A percentile compares a stretch with the other conserved stretches of the same genome.
phyloP scores from a whole-genome alignment of 768 basidiomycete genomes.

The Aureoboletus auriporus region DNA sequence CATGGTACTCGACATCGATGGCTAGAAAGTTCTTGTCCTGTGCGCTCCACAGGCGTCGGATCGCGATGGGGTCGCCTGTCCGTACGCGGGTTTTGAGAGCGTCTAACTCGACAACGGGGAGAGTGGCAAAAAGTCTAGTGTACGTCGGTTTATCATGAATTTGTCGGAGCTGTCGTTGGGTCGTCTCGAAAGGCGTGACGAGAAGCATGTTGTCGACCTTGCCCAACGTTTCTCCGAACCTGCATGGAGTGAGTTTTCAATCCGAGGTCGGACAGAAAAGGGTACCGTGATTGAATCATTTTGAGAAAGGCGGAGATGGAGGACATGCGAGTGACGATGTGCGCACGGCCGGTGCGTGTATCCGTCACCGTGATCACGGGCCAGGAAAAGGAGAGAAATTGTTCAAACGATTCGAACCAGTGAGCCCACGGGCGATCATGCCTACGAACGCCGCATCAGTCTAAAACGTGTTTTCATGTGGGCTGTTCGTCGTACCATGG shows the following conservation, averaged over 20 bases:
- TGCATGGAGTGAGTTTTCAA: not conserved
- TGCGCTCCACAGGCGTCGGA: constrained; percentile 63
- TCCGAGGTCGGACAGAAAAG: too few relatives aligned
- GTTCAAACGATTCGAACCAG: constrained; percentile 73
- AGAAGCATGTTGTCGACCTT: constrained; percentile 68
- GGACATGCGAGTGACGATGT: constrained; percentile 73
- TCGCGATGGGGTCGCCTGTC: constrained; percentile 59
- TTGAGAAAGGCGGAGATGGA: constrained; percentile 73
- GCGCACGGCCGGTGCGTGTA: constrained; percentile 62
- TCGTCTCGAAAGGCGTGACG: constrained; percentile 65
- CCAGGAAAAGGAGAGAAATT: constrained; percentile 80
- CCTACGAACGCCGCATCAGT: constrained; percentile 35
- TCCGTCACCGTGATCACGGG: constrained; percentile 78
- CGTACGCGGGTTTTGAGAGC: constrained; percentile 64
- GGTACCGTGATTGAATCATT: constrained; percentile 79
- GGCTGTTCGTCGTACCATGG: constrained; percentile 46
- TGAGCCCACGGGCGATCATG: constrained; percentile 79
- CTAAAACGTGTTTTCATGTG: not conserved
- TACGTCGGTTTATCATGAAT: constrained; percentile 65
- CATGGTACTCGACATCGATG: constrained; percentile 72
- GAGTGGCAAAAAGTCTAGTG: constrained; percentile 64
- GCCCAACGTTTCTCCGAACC: constrained; percentile 75
- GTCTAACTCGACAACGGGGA: constrained; percentile 64
- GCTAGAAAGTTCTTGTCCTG: constrained; percentile 73
- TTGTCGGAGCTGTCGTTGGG: constrained; percentile 64